Evolutionary conservation across 108 stramenopile genomes (phyloP).

Genomic region (Nitzschia putrida): DNA sequence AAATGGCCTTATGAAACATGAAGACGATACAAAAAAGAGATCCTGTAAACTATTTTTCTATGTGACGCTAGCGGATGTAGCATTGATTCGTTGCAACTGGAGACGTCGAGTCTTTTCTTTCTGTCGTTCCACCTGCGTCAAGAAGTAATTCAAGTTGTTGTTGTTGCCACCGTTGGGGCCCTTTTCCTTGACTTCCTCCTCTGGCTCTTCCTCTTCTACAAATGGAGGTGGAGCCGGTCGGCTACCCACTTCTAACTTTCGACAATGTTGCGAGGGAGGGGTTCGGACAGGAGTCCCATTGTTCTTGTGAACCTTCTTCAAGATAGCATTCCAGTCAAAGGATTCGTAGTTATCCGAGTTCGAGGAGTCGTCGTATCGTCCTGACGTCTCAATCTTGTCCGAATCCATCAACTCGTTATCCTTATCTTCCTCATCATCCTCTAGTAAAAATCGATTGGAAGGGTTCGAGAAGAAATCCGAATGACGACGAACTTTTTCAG

Average conservation of each 20-base stretch:
- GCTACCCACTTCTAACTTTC: background rate
- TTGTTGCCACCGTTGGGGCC: background rate
- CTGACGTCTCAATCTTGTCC: background rate
- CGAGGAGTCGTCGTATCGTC: too few species aligned
- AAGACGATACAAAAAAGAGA: too few species aligned
- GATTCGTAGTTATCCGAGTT: background rate
- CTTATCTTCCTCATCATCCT: background rate
- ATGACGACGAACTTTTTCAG: background rate
- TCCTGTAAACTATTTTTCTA: background rate
- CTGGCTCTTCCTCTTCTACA: background rate
- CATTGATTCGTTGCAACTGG: constrained; percentile 16
- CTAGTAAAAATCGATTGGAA: background rate
- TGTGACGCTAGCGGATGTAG: background rate
- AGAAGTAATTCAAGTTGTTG: constrained; percentile 6
- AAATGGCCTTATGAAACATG: too few species aligned
- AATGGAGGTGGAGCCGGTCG: background rate
- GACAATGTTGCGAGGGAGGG: background rate
- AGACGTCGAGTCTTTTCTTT: constrained; percentile 15
- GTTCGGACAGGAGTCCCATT: background rate
- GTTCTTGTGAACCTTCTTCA: background rate
- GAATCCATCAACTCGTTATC: background rate
- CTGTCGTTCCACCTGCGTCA: constrained; percentile 12
- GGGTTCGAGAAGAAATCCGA: background rate
- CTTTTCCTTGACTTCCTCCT: background rate
- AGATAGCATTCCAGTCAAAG: constrained; percentile 1